Evolutionary conservation across 352 stramenopile genomes (phyloP), one percentile per base, ranked within the genome.

Genomic region (Phytophthora pseudosyringae): DNA sequence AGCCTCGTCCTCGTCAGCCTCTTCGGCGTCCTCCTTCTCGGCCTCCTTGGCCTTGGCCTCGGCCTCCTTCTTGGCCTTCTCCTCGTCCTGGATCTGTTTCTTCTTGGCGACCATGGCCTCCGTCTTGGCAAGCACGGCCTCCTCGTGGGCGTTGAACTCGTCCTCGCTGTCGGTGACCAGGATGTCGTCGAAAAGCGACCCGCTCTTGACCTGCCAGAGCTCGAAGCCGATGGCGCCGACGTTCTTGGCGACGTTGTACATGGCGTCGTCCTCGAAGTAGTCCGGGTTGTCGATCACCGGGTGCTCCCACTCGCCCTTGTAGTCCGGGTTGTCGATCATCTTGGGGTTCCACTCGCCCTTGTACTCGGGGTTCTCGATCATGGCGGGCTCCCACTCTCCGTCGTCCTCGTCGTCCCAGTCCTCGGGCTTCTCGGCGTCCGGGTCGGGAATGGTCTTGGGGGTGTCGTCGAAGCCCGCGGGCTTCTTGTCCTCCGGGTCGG

Each of bases 391-490:
- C 98, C 98, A 99, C 78, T 99, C 95, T 61, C 98, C 98, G 78
- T 99, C 98, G 62, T 99, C 98, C 68, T 99, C 98, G 28, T 99
- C 97, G 75, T 99, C 97, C 98, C 98, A 99, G 80, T 99, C 98
- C 59, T 99, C 97, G 21, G 98, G 98, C 81, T 99, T 98, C 45
- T 80, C 84, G 10, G 97, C 97, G 49, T 98, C 91, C 44, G 97
- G 95, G 84, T 99, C 98, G 15, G 97, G 92, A 76, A 99, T 99
- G 52, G 98, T 96, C 53, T 88, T 85, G n/a, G 98, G 94, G 73
- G 97, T 98, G 53, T 99, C 97, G 68, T 99, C 97, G 96, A 97
- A 99, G 72, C 99, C 98, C 48, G 98, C 97, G 10, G 98, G 98
- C 76, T 99, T 98, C 47, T 81, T 84, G 26, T 97, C 97, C 56